These are phyloP conservation scores for Chlamydomonas reinhardtii DNA, from an alignment of 163 green algal species.

Conservation along the genomic window DNA sequence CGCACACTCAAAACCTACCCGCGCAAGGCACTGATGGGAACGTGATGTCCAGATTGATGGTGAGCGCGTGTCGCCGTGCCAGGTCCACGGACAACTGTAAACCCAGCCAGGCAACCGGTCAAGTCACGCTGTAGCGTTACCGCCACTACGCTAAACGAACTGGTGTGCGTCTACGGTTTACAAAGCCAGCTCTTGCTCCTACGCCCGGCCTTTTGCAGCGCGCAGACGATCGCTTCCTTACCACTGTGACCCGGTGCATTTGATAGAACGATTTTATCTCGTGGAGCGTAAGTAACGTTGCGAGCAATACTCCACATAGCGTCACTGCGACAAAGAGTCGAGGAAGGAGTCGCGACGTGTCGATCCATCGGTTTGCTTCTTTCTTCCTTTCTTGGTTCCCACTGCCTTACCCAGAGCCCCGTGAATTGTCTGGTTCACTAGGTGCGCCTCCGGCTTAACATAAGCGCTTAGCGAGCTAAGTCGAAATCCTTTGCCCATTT, in stretches of 20 bases:
- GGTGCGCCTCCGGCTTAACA: conserved; percentile 52
- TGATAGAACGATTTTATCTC: conserved; percentile 33
- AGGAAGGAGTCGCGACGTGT: background rate
- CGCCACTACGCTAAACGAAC: too few species aligned
- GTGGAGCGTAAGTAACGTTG: conserved; percentile 38
- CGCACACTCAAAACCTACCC: conserved; percentile 33
- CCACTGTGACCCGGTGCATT: conserved; percentile 7
- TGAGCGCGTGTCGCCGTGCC: conserved; percentile 50
- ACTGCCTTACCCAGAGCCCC: conserved; percentile 53
- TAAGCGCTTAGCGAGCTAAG: conserved; percentile 32
- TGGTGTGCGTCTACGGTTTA: too few species aligned
- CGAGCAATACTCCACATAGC: conserved; percentile 30
- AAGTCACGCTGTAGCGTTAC: too few species aligned
- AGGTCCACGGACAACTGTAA: conserved; percentile 62
- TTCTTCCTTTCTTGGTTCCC: too few species aligned
- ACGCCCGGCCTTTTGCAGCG: background rate
- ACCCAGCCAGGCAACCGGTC: background rate
- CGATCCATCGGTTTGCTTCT: background rate
- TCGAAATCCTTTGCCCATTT: background rate
- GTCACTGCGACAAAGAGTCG: background rate
- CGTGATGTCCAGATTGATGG: conserved; percentile 65
- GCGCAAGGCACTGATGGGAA: conserved; percentile 67
- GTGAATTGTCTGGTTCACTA: conserved; percentile 53
- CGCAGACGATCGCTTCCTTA: background rate
- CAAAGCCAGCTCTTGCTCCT: background rate